Evolutionary conservation across 768 basidiomycete genomes (phyloP).

Genomic region (Tulasnella sp.): DNA sequence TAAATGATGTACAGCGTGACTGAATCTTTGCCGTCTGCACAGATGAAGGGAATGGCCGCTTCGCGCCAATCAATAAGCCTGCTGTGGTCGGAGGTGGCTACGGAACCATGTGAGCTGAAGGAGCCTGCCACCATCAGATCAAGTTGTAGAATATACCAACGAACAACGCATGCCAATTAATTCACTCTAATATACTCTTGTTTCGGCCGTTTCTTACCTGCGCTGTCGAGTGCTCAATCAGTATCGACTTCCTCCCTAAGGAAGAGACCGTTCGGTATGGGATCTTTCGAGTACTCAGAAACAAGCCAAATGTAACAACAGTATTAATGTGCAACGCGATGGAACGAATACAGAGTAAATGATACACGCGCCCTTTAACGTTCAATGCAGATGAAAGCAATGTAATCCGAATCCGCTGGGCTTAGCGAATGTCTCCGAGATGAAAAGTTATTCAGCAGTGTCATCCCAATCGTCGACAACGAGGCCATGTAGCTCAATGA

Average conservation of each 20-base stretch:
- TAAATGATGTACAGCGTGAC: background rate
- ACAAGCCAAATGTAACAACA: background rate
- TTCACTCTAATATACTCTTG: no score
- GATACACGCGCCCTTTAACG: background rate
- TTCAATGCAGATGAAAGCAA: constrained; percentile 2
- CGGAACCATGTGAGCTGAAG: background rate
- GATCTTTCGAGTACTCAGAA: no score
- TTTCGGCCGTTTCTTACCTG: no score
- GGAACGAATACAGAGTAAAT: background rate
- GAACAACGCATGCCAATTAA: no score
- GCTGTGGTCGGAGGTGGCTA: background rate
- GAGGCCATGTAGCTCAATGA: constrained; percentile 76
- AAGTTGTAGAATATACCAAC: no score
- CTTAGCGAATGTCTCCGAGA: background rate
- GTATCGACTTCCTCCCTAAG: no score
- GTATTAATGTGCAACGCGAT: background rate
- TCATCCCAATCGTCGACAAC: constrained; percentile 33
- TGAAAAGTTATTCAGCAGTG: background rate
- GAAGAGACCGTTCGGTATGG: no score
- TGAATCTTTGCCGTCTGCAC: background rate
- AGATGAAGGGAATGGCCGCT: background rate
- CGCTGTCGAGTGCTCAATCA: no score
- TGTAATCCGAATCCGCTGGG: background rate
- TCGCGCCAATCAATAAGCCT: background rate
- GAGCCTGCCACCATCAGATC: no score